Base-by-base conservation (phyloP, 2,329 filamentous ascomycete genomes). In the Fusarium irregulare region DNA sequence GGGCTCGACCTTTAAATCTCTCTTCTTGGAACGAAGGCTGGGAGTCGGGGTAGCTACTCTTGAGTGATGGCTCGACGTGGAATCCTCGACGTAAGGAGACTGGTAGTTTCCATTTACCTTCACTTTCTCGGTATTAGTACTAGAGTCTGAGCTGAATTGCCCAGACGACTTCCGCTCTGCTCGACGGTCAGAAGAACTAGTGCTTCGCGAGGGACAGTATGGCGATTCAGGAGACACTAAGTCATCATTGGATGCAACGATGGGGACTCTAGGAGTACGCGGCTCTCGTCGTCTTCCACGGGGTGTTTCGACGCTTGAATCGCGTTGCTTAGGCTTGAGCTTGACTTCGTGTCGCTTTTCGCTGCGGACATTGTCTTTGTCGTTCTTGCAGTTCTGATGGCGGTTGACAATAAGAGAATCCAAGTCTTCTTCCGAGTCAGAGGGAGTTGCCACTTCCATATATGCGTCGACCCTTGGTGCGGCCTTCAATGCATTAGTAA, bases 1-100 rank as follows among this genome's bases (percentile, higher is more conserved):
- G 7, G 48, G 12, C 4, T 46, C 37, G 4, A 21, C 12, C 51
- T 48, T 47, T 11, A 30, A 20, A 16, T 14, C 57, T n/a, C 34
- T 11, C 25, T 48, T 61, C 21, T 34, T 34, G 7, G 13, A 11
- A 6, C 46, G 14, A 12, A 56, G 23, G n/a, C 18, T 28, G 21
- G 50, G 34, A 16, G 27, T 56, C 1, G 66, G 60, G 2, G 50
- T 56, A 4, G 30, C 34, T 42, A 37, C 11, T 30, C 51, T 50
- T 21, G 55, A 70, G 14, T 46, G 56, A 42, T 57, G 50, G 20
- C 55, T 60, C 10, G 73, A 74, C 13, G 41, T 28, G 2, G 65
- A 51, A 42, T 77, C 75, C 60, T 78, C 76, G 25, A 78, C 67
- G 46, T 76, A 77, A 27, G 76, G 76, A 12, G 75, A 45, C 30